Base-by-base conservation (phyloP, 768 basidiomycete genomes). In the Tulasnella sp. region DNA sequence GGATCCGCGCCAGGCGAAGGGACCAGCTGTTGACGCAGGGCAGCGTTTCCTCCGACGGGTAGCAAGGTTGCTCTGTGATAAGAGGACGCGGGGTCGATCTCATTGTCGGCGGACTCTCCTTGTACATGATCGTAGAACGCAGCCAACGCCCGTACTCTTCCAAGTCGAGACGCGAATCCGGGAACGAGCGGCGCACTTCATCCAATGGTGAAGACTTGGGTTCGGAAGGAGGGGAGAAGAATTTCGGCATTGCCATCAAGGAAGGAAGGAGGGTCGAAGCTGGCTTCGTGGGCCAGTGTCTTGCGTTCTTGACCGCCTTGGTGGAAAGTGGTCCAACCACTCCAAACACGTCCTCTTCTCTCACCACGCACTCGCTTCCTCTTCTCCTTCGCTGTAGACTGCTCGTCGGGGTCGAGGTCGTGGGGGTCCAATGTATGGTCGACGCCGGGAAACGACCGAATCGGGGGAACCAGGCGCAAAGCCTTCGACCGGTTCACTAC, bases 81-180 rank as follows among this genome's bases (percentile, higher is more conserved):
- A 6, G 71, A 72, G 37, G 9, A 37, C 14, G 71, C 71, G 19
- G 25, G 40, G 9, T 39, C 38, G 29, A 15, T 40, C 38, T 72
- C 71, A 31, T 39, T 25, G 38, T 72, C 71, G 7, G 37, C 15
- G n/a, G 8, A 34, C 38, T 34, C 31, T 31, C 15, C 22, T 9
- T 72, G n/a, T 29, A 19, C 37, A 72, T 34, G 12, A 72, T 72
- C 71, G 17, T 45, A 9, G 71, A 36, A 17, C 42, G 31, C 42
- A 72, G 29, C 39, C 71, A 72, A 31, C 42, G 38, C 22, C 71
- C 71, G 42, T 72, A 72, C 38, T 72, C 71, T 25, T 72, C 71
- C 14, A 15, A 72, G 38, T 72, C 38, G 6, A 72, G n/a, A 38
- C 71, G 14, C n/a, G 40, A 36, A 25, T 72, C n/a, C 12, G 71